phyloP scores from a whole-genome alignment of 116 monocot species.

The Trichopus zeylanicus region DNA sequence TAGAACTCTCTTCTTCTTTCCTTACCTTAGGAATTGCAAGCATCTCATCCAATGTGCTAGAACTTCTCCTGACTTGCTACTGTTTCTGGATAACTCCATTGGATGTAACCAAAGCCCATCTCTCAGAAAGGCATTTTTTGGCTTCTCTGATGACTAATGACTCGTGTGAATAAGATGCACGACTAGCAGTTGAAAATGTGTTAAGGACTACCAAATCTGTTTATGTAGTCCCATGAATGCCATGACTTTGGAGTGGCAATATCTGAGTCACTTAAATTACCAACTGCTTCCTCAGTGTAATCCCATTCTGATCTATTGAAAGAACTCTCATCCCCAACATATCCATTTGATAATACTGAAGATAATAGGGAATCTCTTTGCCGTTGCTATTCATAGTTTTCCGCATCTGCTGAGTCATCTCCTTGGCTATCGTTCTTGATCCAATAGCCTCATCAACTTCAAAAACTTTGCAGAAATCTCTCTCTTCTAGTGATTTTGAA shows the following conservation, averaged over 20 bases:
- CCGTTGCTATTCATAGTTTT: conserved; percentile 35
- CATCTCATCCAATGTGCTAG: conserved; percentile 90
- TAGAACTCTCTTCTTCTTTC: conserved; percentile 32
- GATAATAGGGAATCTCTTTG: conserved; percentile 72
- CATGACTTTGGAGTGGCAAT: conserved; percentile 39
- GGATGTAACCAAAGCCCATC: conserved; percentile 69
- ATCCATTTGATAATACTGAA: conserved; percentile 68
- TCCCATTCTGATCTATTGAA: conserved; percentile 51
- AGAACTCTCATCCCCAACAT: conserved; percentile 84
- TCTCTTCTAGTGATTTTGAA: conserved; percentile 7
- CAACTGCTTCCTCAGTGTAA: conserved; percentile 42
- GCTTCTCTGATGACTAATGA: conserved; percentile 87
- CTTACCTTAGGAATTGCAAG: conserved; percentile 55
- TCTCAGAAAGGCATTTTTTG: conserved; percentile 84
- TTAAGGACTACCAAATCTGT: conserved; percentile 53
- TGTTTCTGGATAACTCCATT: conserved; percentile 35
- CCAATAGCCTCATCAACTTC: conserved; percentile 12
- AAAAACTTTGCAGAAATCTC: conserved; percentile 12
- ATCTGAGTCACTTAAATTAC: conserved; percentile 51
- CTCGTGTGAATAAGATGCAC: conserved; percentile 56
- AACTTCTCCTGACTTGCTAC: conserved; percentile 38
- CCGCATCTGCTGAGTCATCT: conserved; percentile 34
- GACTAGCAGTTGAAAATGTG: conserved; percentile 43
- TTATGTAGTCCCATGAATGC: conserved; percentile 59
- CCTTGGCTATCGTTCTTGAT: conserved; percentile 35